Evolutionary conservation across 2,329 filamentous ascomycete genomes (phyloP), one percentile per base, ranked within the genome.

Genomic region (Talaromyces rugulosus): DNA sequence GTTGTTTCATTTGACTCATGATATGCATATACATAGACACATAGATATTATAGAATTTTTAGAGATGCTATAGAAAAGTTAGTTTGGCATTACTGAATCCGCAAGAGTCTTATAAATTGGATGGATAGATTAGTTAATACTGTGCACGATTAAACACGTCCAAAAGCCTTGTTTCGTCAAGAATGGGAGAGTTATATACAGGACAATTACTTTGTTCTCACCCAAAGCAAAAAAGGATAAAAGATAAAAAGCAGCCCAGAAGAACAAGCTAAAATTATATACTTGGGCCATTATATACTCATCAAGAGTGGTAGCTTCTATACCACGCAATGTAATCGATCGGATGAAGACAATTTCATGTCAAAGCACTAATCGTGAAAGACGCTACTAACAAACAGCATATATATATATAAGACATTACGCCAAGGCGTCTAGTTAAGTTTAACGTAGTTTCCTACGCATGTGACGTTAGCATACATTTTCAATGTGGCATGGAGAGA

Each of bases 381-480:
- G 47, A n/a, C 18, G 27, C 27, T n/a, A 28, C 47, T 7, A 23
- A 18, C 23, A 53, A 30, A 47, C 18, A 27, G 16, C 14, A 31
- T 53, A 31, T 53, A 31, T 14, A 36, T 40, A 53, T 16, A 31
- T 53, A 18, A 16, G 16, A 2, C 6, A 53, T 53, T 8, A n/a
- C 31, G 18, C 50, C 28, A 30, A 44, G 27, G 14, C 2, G 8
- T 54, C 18, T 40, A 71, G 63, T 77, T 78, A 62, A 79, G 68
- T 62, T 73, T 76, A 62, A 79, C 77, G 57, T 78, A 78, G 61
- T 78, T 78, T 14, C 75, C 76, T 78, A 23, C 34, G 9, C 12
- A 50, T 5, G 12, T 27, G 1, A 40, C 5, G 42, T 62, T 40
- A 61, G 62, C 23, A 53, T 28, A 8, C 16, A n/a, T 34, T 11